These are phyloP conservation scores for Metschnikowia gruessii DNA, from an alignment of 805 yeast genomes.

Conservation along the genomic window DNA sequence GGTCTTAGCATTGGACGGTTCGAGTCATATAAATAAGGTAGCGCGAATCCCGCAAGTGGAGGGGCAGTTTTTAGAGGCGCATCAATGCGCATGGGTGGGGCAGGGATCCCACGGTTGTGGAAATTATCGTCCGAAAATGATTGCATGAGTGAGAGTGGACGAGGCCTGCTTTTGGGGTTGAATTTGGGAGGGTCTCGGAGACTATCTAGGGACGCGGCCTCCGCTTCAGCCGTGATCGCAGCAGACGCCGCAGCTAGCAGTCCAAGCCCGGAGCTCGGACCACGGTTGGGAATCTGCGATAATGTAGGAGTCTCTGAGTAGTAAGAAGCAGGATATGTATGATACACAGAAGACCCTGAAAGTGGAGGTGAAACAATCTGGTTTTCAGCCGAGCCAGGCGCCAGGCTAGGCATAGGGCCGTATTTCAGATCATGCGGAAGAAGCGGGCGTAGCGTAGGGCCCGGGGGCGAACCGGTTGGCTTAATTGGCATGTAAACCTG, in stretches of 20 bases:
- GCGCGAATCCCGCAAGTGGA: conserved; percentile 18
- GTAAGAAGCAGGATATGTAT: neutral
- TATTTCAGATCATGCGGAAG: neutral
- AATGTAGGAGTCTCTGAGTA: conserved; percentile 1
- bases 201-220: neutral
- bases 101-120: conserved; percentile 6
- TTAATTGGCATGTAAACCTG: neutral
- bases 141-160: conserved; percentile 37
- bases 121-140: conserved; percentile 24
- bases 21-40: conserved; percentile 19
- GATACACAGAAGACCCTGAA: conserved; percentile 4
- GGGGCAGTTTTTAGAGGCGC: conserved; percentile 27
- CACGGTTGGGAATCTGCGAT: neutral
- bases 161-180: conserved; percentile 40
- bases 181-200: conserved; percentile 22
- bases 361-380: conserved; percentile 6
- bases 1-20: conserved; percentile 9
- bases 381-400: neutral
- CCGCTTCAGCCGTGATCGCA: neutral
- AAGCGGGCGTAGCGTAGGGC: neutral
- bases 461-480: neutral
- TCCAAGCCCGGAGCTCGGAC: neutral
- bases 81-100: conserved; percentile 6
- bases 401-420: neutral
- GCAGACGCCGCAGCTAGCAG: conserved; percentile 1